Conservation (phyloP, 805 yeast genomes). For the Saturnispora bothae region DNA sequence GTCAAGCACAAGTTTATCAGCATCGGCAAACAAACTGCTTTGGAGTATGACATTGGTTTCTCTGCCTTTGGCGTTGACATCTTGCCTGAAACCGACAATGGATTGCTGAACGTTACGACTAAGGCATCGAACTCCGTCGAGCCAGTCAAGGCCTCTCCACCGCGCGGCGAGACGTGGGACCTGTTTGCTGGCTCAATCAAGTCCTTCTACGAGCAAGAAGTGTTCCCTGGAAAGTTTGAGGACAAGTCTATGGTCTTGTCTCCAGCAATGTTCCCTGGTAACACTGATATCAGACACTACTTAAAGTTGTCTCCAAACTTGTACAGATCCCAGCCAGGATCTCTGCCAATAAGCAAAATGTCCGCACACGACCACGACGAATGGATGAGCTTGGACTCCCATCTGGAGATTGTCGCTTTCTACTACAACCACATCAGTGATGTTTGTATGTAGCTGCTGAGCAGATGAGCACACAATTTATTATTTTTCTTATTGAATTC, state of each 20-base stretch:
- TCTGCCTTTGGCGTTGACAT: constrained; percentile 24
- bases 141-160: constrained; percentile 27
- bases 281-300: constrained; percentile 58
- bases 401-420: constrained; percentile 43
- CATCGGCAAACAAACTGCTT: constrained; percentile 26
- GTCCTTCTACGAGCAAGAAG: constrained; percentile 46
- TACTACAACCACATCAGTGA: constrained; percentile 8
- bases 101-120: constrained; percentile 28
- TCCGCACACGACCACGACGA: constrained; percentile 57
- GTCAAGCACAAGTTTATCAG: constrained; percentile 25
- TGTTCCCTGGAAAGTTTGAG: constrained; percentile 18
- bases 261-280: constrained; percentile 53
- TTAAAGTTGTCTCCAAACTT: constrained; percentile 52
- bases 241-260: constrained; percentile 28
- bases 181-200: constrained; percentile 51
- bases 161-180: constrained; percentile 38
- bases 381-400: constrained; percentile 39
- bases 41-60: constrained; percentile 29
- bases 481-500: background rate
- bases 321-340: constrained; percentile 47
- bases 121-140: constrained; percentile 31
- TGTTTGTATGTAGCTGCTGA: background rate
- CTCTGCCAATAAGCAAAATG: constrained; percentile 20
- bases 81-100: constrained; percentile 14
- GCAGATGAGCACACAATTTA: background rate